Percentiles rank a stretch among this genome's conserved stretches.
phyloP scores from a whole-genome alignment of 176 grass and related monocot species.

The Puccinellia tenuiflora region DNA sequence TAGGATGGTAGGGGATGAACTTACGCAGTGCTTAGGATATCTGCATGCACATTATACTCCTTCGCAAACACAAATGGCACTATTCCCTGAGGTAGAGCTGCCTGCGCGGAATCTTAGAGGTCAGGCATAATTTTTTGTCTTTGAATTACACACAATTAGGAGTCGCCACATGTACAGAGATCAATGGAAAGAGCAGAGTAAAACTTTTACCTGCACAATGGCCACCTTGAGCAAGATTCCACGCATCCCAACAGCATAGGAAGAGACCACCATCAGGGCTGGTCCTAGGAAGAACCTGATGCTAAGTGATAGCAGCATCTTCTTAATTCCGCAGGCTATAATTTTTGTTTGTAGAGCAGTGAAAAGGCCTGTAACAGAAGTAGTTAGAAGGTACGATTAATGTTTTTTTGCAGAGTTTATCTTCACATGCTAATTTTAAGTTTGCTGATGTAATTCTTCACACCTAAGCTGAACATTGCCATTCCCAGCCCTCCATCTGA shows the following conservation, averaged over 20 bases:
- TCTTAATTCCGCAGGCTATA: constrained; percentile 67
- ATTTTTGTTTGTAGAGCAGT: constrained; percentile 74
- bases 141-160: neutral
- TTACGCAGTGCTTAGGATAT: constrained; percentile 83
- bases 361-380: constrained; percentile 60
- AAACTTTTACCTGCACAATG: constrained; percentile 65
- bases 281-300: constrained; percentile 84
- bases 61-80: constrained; percentile 89
- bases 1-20: constrained; percentile 1
- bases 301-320: constrained; percentile 54
- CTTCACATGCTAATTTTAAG: constrained; percentile 12
- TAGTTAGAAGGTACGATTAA: neutral
- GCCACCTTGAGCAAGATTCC: constrained; percentile 60
- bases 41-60: constrained; percentile 77
- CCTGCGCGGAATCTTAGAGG: constrained; percentile 34
- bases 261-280: constrained; percentile 54
- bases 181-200: neutral
- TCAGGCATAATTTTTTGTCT: constrained; percentile 10
- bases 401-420: neutral
- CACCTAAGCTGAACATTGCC: constrained; percentile 98
- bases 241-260: constrained; percentile 62
- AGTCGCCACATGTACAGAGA: neutral
- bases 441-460: neutral
- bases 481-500: constrained; percentile 93
- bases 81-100: constrained; percentile 91